phyloP scores from a whole-genome alignment of 306 rosid genomes.

The Vigna nakashimae region DNA sequence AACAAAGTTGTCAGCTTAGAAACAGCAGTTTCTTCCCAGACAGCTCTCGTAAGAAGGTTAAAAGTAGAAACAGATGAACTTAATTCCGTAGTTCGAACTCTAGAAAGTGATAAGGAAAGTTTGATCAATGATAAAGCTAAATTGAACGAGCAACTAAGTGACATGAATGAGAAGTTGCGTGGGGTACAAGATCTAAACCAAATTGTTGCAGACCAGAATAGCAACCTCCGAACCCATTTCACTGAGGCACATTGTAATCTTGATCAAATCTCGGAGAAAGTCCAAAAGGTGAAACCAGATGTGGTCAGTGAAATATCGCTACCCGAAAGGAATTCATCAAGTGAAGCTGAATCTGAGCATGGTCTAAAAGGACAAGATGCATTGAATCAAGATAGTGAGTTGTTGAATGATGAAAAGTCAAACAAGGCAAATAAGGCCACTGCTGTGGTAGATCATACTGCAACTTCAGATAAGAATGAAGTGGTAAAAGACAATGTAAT shows the following conservation, averaged over 20 bases:
- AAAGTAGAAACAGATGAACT: constrained; percentile 66
- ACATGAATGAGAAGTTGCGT: constrained; percentile 63
- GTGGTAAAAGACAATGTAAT: not conserved
- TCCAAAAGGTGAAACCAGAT: constrained; percentile 52
- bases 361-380: constrained; percentile 35
- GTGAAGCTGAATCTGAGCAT: constrained; percentile 39
- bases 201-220: constrained; percentile 58
- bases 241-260: constrained; percentile 70
- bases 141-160: constrained; percentile 53
- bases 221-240: constrained; percentile 66
- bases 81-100: constrained; percentile 55
- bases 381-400: constrained; percentile 36
- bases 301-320: constrained; percentile 44
- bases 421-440: constrained; percentile 24
- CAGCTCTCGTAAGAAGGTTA: constrained; percentile 64
- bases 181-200: constrained; percentile 56
- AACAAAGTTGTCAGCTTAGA: constrained; percentile 75
- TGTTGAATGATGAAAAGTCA: constrained; percentile 40
- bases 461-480: constrained; percentile 4
- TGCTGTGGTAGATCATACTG: not conserved
- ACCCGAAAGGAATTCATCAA: constrained; percentile 28
- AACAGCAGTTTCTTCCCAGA: constrained; percentile 75
- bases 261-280: constrained; percentile 61
- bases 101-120: constrained; percentile 66
- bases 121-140: constrained; percentile 51